phyloP scores from a whole-genome alignment of 768 basidiomycete species.

The Lactarius pseudohatsudake region DNA sequence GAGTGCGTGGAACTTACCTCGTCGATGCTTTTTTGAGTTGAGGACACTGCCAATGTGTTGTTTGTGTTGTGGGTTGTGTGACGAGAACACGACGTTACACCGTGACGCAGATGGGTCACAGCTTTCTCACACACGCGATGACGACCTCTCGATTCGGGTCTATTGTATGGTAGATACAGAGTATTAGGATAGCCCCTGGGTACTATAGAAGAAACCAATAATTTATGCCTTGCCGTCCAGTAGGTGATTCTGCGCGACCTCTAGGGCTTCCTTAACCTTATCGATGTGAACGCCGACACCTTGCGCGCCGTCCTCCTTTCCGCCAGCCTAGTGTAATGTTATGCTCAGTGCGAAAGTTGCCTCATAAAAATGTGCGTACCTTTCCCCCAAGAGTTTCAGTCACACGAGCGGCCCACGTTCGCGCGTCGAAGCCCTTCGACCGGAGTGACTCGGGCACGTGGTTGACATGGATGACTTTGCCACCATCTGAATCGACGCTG shows the following conservation, averaged over 20 bases:
- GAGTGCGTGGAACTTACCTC: constrained; percentile 16
- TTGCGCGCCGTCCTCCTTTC: constrained; percentile 89
- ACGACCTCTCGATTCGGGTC: not conserved
- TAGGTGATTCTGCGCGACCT: constrained; percentile 44
- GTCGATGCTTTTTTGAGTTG: constrained; percentile 16
- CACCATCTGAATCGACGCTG: constrained; percentile 64
- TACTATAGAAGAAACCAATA: not conserved
- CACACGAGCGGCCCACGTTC: constrained; percentile 83
- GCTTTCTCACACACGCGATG: constrained; percentile 11
- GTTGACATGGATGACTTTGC: constrained; percentile 87
- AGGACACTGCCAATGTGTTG: not conserved
- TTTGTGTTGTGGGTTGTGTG: not conserved
- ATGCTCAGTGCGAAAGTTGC: not conserved
- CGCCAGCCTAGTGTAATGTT: constrained; percentile 66
- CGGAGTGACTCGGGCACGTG: constrained; percentile 65
- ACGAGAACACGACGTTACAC: not conserved
- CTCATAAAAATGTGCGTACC: constrained; percentile 43
- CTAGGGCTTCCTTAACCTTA: constrained; percentile 67
- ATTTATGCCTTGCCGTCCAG: constrained; percentile 22
- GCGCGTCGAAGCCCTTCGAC: constrained; percentile 72
- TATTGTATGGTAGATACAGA: not conserved
- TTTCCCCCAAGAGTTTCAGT: constrained; percentile 86
- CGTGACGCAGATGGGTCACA: constrained; percentile 17
- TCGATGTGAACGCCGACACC: constrained; percentile 74
- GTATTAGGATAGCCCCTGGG: not conserved